Conservation (phyloP, 805 yeast species). For the Schwanniomyces pseudopolymorphus region DNA sequence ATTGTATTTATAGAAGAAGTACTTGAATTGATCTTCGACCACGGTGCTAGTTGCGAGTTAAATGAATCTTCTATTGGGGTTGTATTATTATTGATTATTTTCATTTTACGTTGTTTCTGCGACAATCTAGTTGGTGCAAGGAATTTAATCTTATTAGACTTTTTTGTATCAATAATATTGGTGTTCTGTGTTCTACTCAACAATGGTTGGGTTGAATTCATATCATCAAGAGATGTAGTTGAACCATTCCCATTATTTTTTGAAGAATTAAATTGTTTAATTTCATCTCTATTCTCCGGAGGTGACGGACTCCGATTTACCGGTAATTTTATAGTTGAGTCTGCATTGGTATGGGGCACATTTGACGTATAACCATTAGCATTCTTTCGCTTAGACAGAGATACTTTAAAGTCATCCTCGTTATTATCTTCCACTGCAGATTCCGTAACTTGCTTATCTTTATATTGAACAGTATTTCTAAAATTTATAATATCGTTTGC, state of each 20-base stretch:
- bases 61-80: neutral
- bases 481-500: constrained; percentile 22
- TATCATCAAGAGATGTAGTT: constrained; percentile 29
- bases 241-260: neutral
- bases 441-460: constrained; percentile 13
- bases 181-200: neutral
- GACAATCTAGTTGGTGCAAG: constrained; percentile 47
- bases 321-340: neutral
- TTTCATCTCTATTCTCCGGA: neutral
- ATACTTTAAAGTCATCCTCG: constrained; percentile 26
- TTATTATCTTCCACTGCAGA: constrained; percentile 18
- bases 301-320: neutral
- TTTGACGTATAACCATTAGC: constrained; percentile 6
- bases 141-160: constrained; percentile 24
- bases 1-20: neutral
- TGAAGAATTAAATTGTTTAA: neutral
- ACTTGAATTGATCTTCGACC: constrained; percentile 6
- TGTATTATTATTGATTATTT: constrained; percentile 15
- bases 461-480: constrained; percentile 21
- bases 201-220: constrained; percentile 15
- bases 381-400: constrained; percentile 18
- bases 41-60: constrained; percentile 7
- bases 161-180: neutral
- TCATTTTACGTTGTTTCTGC: constrained; percentile 58
- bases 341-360: neutral